A percentile compares a stretch with the other conserved stretches of the same genome.
Evolutionary conservation across 177 flowering plant genomes (phyloP).

Genomic region (Vitis hybrid): DNA sequence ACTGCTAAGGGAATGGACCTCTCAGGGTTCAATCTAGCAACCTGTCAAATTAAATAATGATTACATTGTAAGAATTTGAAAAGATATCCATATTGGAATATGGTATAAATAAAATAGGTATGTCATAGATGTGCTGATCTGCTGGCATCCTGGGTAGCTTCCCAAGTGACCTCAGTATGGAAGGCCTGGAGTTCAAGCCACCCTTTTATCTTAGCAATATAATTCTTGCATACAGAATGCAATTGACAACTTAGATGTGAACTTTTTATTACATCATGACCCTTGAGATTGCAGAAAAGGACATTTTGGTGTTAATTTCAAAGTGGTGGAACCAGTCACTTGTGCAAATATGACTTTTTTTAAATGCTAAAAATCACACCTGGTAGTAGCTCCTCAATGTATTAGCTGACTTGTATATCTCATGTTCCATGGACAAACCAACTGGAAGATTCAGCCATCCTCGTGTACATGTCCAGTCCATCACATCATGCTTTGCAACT

Average conservation of each 20-base stretch:
- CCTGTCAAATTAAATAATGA: constrained; percentile 43
- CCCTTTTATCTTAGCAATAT: neutral
- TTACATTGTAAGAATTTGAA: neutral
- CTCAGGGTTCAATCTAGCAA: constrained; percentile 71
- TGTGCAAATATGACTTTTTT: neutral
- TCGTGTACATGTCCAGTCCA: constrained; percentile 83
- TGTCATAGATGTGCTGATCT: too few species aligned
- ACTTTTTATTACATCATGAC: neutral
- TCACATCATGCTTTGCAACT: constrained; percentile 86
- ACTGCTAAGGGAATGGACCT: constrained; percentile 76
- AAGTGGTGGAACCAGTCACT: neutral
- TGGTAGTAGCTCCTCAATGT: constrained; percentile 73
- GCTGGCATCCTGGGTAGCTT: too few species aligned
- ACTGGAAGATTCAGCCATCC: constrained; percentile 94
- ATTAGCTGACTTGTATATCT: constrained; percentile 81
- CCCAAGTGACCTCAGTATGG: too few species aligned
- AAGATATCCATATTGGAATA: too few species aligned
- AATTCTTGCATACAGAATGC: neutral
- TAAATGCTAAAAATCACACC: constrained; percentile 35
- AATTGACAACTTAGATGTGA: neutral
- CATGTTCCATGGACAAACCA: constrained; percentile 93
- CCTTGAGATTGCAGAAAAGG: neutral
- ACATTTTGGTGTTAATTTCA: neutral
- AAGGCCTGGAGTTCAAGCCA: too few species aligned
- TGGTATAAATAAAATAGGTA: too few species aligned